Base-by-base conservation (phyloP, 352 stramenopile genomes). In the Achlya hypogyna region DNA sequence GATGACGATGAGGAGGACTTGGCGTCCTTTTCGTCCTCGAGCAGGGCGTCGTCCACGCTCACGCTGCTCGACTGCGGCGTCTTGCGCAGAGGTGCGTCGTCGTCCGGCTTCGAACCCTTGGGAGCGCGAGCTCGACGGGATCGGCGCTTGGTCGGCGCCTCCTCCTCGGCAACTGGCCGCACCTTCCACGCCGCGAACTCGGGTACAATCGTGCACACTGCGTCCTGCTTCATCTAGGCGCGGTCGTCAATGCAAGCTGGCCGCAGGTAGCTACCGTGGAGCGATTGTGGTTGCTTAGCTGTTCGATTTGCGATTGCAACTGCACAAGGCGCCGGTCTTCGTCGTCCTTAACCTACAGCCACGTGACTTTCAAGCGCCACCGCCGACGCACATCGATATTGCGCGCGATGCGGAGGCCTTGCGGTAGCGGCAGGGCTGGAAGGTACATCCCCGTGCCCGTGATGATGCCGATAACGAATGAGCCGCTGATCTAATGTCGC, bases 401-500 rank as follows among this genome's bases (percentile, higher is more conserved):
- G 69, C 91, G 79, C 62, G 93, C 89, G 60, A 99, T 98, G 25
- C 92, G 83, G 22, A 99, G 77, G 20, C 90, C 87, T 47, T 93
- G 87, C 0, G 96, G 95, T 45, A 89, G 82, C 38, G 97, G 97
- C 58, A 99, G 92, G 8, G 96, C 96, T 42, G 96, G 96, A 34
- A 97, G 76, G 63, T 97, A 96, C 23, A 97, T 75, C 0, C 87
- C 90, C n/a, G 91, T 97, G 2, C 86, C 91, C 29, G 90, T 96
- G 38, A 96, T 96, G 0, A 96, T 81, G 5, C 87, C 89, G 28
- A 97, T 78, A 56, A 97, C 88, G 16, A 97, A 73, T 5, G 81
- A 93, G 0, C 84, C 84, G 22, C 89, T 88, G 34, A 97, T 85
- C 80, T 86, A 58, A 49, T 56, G 1, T 9, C 49, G 8, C 25